These are phyloP conservation scores for Citeromyces siamensis DNA, from an alignment of 1,139 yeast genomes.

Conservation along the genomic window DNA sequence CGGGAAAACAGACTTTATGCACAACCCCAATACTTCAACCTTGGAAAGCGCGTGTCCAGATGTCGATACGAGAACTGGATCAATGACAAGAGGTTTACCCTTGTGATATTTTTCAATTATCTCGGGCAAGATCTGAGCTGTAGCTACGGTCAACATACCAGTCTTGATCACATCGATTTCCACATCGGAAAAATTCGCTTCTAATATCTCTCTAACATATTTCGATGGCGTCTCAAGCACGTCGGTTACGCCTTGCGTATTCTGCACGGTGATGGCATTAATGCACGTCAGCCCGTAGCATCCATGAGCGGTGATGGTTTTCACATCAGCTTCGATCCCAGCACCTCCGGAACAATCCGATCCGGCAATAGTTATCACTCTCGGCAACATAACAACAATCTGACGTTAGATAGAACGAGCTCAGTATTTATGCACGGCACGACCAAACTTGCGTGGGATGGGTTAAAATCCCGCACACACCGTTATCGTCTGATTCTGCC, in stretches of 20 bases:
- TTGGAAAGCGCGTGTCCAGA: slow-evolving; percentile 54
- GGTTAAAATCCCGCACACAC: no score
- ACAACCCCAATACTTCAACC: slow-evolving; percentile 29
- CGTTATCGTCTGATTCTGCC: no score
- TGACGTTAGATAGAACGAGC: no score
- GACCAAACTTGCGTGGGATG: no score
- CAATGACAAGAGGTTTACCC: slow-evolving; percentile 36
- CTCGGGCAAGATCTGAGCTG: slow-evolving; percentile 34
- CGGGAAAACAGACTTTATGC: slow-evolving; percentile 35
- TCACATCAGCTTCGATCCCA: slow-evolving; percentile 89
- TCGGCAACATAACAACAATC: slow-evolving; percentile 9
- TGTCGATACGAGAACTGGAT: slow-evolving; percentile 79
- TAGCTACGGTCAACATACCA: slow-evolving; percentile 62
- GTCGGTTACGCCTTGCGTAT: slow-evolving; percentile 45
- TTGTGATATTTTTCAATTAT: slow-evolving; percentile 22
- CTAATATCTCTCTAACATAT: slow-evolving; percentile 32
- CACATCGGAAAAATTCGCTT: slow-evolving; percentile 48
- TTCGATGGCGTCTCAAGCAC: slow-evolving; percentile 33
- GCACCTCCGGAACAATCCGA: slow-evolving; percentile 92
- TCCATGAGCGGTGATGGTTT: slow-evolving; percentile 65
- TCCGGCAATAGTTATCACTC: slow-evolving; percentile 64
- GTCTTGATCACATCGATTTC: slow-evolving; percentile 62
- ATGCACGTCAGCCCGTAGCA: slow-evolving; percentile 77
- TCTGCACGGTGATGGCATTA: slow-evolving; percentile 76
- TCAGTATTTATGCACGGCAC: no score